Evolutionary conservation across 306 rosid genomes (phyloP), one percentile per base, ranked within the genome.

Genomic region (Malus sieversii): DNA sequence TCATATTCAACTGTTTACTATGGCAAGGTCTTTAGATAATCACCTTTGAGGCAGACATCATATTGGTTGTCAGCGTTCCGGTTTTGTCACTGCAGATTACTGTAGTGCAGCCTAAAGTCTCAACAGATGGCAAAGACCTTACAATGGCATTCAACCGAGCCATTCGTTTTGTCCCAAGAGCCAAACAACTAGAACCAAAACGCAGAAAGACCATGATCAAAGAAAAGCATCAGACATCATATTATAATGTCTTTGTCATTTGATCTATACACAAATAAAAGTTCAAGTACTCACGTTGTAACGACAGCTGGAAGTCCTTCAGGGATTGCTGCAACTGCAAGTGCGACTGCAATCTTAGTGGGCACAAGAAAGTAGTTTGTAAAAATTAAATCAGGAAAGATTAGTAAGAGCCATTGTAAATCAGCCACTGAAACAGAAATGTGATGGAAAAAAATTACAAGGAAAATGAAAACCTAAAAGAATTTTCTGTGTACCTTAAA

Each of bases 221-320:
- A 58, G 20, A 66, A 22, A 75, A 73, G 16, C 33, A 29, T 40
- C 61, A 58, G 75, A 63, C 27, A 27, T 25, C 57, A 61, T 70
- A 73, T 9, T 18, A 6, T 53, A 10, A 65, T 12, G 42, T 30
- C 18, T 27, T 51, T 70, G 46, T 68, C 57, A 72, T 53, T 66
- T 42, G 23, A 61, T 60, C 66, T 40, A 76, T 83, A 75, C 66
- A 68, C 80, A 75, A 83, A 65, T 73, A 52, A 73, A 29, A 42
- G 68, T 66, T 60, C 66, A 61, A 29, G 81, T 46, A 90, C 98
- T 87, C 82, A 92, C 97, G 97, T 95, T 67, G 98, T 95, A 73
- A 95, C 97, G 45, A 95, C 98, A 66, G 98, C 98, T 77, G 98
- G 98, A 76, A 95, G 97, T 66, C 98, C 98, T 87, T 95, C 98